A percentile compares a stretch with the other conserved stretches of the same genome.
Evolutionary conservation across 208 protist genomes (phyloP).

Genomic region (Trypanosoma melophagium): DNA sequence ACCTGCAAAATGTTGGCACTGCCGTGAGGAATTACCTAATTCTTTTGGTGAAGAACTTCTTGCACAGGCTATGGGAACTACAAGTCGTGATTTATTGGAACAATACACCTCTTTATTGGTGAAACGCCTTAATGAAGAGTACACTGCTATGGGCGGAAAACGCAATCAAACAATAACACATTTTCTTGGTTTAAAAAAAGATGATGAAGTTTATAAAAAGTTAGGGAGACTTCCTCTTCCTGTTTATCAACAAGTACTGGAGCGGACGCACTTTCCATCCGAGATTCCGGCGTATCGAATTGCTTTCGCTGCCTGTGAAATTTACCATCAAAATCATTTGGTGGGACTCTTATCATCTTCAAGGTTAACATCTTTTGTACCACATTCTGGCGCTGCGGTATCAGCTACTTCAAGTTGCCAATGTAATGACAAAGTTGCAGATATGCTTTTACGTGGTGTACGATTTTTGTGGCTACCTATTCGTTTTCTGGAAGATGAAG

Average conservation of each 20-base stretch:
- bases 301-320: slow-evolving; percentile 17
- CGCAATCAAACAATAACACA: not conserved
- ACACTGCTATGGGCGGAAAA: not conserved
- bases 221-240: slow-evolving; percentile 16
- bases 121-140: slow-evolving; percentile 14
- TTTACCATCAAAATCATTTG: slow-evolving; percentile 11
- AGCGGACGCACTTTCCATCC: slow-evolving; percentile 21
- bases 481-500: slow-evolving; percentile 25
- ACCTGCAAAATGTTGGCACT: slow-evolving; percentile 9
- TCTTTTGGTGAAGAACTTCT: slow-evolving; percentile 26
- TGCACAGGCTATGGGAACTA: slow-evolving; percentile 23
- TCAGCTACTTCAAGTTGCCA: slow-evolving; percentile 7
- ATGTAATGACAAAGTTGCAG: slow-evolving; percentile 19
- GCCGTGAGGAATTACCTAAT: slow-evolving; percentile 11
- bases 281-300: slow-evolving; percentile 29
- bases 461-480: slow-evolving; percentile 32
- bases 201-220: not conserved
- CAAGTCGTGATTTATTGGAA: slow-evolving; percentile 22
- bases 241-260: slow-evolving; percentile 19
- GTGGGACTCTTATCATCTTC: not conserved
- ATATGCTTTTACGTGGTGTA: slow-evolving; percentile 16
- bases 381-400: not conserved
- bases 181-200: slow-evolving; percentile 4
- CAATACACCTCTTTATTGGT: slow-evolving; percentile 22
- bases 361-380: not conserved